Percentiles rank a stretch among this genome's conserved stretches.
These are phyloP conservation scores for Calonectria pauciramosa DNA, from an alignment of 2,329 filamentous ascomycete genomes.

Conservation along the genomic window DNA sequence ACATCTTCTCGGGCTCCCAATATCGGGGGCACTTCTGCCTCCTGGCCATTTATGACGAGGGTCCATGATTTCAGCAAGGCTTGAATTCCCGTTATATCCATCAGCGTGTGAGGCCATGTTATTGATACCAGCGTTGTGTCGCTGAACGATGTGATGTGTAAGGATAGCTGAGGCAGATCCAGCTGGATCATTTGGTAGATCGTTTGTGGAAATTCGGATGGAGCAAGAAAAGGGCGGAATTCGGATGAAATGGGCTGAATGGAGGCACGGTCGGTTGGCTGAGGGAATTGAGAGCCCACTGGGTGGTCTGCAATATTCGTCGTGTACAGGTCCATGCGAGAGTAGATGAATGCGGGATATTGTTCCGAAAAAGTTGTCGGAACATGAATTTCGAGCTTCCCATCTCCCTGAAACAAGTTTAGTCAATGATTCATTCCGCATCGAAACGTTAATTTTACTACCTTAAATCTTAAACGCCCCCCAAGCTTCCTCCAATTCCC, in stretches of 20 bases:
- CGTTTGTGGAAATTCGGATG: conserved; percentile 28
- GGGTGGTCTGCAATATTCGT: conserved; percentile 5
- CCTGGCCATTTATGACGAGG: conserved; percentile 57
- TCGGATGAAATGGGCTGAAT: not conserved
- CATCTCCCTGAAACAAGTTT: not conserved
- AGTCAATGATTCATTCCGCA: not conserved
- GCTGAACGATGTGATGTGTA: conserved; percentile 62
- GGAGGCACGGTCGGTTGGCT: not conserved
- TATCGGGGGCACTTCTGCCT: conserved; percentile 52
- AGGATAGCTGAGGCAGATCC: conserved; percentile 59
- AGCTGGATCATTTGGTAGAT: conserved; percentile 55
- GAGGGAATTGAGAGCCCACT: not conserved
- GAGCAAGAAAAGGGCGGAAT: conserved; percentile 2
- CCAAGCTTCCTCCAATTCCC: conserved; percentile 63
- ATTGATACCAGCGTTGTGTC: conserved; percentile 64
- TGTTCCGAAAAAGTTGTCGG: not conserved
- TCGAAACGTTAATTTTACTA: not conserved
- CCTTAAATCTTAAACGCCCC: conserved; percentile 52
- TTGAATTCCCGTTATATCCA: conserved; percentile 59
- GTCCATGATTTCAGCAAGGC: conserved; percentile 61
- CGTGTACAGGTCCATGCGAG: not conserved
- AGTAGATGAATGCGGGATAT: not conserved
- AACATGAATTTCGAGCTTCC: conserved; percentile 14
- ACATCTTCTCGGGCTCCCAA: conserved; percentile 3
- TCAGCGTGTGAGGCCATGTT: conserved; percentile 60